phyloP scores from a whole-genome alignment of 352 stramenopile species.

The Phytopythium aichiense region DNA sequence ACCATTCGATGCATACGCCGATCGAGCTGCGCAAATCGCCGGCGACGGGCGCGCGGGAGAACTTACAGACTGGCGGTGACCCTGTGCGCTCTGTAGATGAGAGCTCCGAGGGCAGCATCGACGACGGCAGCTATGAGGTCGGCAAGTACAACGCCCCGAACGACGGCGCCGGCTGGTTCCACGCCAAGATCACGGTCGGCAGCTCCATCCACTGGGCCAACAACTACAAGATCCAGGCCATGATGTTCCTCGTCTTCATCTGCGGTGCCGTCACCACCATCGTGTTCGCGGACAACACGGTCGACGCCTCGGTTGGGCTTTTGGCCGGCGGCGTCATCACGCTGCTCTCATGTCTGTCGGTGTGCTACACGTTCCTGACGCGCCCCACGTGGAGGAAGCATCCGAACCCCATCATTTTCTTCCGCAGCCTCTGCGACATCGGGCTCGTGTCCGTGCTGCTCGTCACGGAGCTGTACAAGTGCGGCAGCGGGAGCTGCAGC shows the following conservation, averaged over 20 bases:
- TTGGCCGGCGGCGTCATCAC: conserved; percentile 74
- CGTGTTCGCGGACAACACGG: conserved; percentile 52
- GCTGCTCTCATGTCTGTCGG: conserved; percentile 59
- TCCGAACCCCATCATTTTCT: conserved; percentile 86
- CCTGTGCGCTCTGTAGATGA: conserved; percentile 54
- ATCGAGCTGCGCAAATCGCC: conserved; percentile 40
- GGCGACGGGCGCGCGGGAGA: conserved; percentile 7
- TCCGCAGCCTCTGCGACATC: conserved; percentile 79
- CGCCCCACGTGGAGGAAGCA: conserved; percentile 81
- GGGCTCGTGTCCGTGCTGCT: conserved; percentile 75
- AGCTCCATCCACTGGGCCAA: conserved; percentile 84
- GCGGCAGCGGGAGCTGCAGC: conserved; percentile 31
- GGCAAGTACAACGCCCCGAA: conserved; percentile 43
- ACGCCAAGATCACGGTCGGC: conserved; percentile 84
- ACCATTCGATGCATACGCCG: conserved; percentile 50
- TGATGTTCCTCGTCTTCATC: conserved; percentile 77
- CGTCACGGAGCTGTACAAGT: conserved; percentile 83
- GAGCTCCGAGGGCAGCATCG: conserved; percentile 72
- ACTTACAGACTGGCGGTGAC: conserved; percentile 7
- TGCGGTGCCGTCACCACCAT: conserved; percentile 49
- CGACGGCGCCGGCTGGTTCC: conserved; percentile 80
- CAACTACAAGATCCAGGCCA: conserved; percentile 85
- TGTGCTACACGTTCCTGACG: conserved; percentile 79
- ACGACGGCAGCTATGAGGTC: conserved; percentile 63
- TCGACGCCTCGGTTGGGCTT: conserved; percentile 60